phyloP scores from a whole-genome alignment of 805 yeast species.

The Cyberlindnera veronae region DNA sequence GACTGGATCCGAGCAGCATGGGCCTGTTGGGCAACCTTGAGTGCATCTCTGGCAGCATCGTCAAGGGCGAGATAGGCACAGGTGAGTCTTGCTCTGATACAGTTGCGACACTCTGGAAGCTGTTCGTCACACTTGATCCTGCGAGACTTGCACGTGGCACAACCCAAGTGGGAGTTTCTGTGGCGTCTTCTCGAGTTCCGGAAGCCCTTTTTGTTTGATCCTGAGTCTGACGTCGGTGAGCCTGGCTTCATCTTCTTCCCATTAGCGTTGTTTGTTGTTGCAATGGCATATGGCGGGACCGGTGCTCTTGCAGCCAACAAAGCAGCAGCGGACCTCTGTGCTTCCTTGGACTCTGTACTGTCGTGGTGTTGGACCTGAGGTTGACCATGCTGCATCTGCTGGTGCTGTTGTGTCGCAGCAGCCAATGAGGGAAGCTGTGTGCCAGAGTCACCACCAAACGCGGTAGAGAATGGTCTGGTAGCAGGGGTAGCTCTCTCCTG shows the following conservation, averaged over 20 bases:
- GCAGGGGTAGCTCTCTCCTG: constrained; percentile 1
- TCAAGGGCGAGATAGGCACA: constrained; percentile 50
- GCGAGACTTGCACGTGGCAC: constrained; percentile 62
- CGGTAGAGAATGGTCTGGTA: constrained; percentile 2
- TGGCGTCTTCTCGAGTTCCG: constrained; percentile 48
- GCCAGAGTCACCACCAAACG: constrained; percentile 3
- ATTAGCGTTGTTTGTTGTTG: constrained; percentile 1
- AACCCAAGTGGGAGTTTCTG: constrained; percentile 71
- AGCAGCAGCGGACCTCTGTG: constrained; percentile 6
- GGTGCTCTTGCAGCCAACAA: constrained; percentile 22
- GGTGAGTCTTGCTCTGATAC: constrained; percentile 42
- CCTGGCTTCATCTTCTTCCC: constrained; percentile 5
- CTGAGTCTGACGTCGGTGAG: constrained; percentile 6
- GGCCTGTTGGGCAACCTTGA: constrained; percentile 45
- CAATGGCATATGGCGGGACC: constrained; percentile 33
- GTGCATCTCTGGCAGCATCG: constrained; percentile 45
- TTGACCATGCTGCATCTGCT: constrained; percentile 12
- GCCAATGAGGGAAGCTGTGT: constrained; percentile 9
- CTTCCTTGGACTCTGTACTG: background rate
- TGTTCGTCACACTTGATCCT: constrained; percentile 65
- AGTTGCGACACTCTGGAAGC: constrained; percentile 56
- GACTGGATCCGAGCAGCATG: constrained; percentile 36
- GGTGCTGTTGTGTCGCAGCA: constrained; percentile 15
- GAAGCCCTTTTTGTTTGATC: constrained; percentile 14
- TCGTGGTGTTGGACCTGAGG: constrained; percentile 1